Base-by-base conservation (phyloP, 441 rosid genomes). In the Euphorbia celastroides region DNA sequence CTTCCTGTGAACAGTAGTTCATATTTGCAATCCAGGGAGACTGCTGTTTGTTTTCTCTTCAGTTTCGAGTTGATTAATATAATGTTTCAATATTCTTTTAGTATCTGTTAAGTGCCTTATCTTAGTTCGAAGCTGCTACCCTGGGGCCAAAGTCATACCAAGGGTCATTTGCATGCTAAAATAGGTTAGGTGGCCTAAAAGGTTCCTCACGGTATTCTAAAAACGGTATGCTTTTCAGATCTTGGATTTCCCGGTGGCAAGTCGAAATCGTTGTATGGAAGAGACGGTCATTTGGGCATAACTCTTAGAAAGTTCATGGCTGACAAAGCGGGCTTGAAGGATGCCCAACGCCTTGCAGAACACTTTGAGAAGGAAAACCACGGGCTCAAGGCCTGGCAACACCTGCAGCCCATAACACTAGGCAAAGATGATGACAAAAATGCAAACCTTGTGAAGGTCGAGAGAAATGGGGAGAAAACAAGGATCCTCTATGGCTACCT, bases 241-340 rank as follows among this genome's bases (percentile, higher is more conserved):
- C 86, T 95, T 58, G 94, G 94, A 72, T 80, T 86, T 75, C 65
- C 70, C 52, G 84, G 87, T 76, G 95, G 96, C 80, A 95, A 87
- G 84, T 84, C 98, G 65, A 92, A 86, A 77, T 81, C 96, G 60
- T 71, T 95, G 63, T 92, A 90, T 74, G 94, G 87, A 59, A 90
- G 93, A 81, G 99, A 92, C 5, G 99, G 99, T 75, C 99, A 90
- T 83, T 76, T 83, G 62, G 99, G 98, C 67, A 76, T 85, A 52
- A 88, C 95, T 27, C 80, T 87, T 65, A 77, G 86, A 48, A 90
- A 80, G 88, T 95, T 87, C 80, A 65, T 74, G 20, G 85, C 87
- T 50, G 89, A 90, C 61, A 84, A 79, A 54, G 76, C 81, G 28
- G 96, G 99, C 72, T 77, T 92, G 77, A 83, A 76, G 69, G 92